Conservation (phyloP, 345 rosid species). For the Dovyalis caffra region DNA sequence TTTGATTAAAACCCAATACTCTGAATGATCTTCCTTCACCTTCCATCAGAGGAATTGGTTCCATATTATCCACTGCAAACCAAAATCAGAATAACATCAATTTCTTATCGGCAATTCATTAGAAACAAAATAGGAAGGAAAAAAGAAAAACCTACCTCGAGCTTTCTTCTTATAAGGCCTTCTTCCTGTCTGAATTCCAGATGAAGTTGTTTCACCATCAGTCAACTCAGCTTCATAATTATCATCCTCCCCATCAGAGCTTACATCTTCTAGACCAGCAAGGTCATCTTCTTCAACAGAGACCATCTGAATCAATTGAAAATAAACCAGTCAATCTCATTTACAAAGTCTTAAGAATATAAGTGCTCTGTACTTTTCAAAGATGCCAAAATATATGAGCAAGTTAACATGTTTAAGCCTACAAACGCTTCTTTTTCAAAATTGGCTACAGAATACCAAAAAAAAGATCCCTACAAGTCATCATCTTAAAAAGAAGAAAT, state of each 20-base stretch:
- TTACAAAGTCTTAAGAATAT: neutral
- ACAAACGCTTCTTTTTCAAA: neutral
- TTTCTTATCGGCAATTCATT: neutral
- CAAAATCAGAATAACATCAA: slow-evolving; percentile 11
- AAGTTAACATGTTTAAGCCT: slow-evolving; percentile 4
- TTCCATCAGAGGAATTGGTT: slow-evolving; percentile 94
- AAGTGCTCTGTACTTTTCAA: neutral
- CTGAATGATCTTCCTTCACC: slow-evolving; percentile 96
- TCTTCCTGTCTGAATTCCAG: slow-evolving; percentile 71
- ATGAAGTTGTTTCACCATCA: slow-evolving; percentile 69
- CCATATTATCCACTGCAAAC: slow-evolving; percentile 57
- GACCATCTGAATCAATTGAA: slow-evolving; percentile 58
- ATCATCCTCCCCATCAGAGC: slow-evolving; percentile 96
- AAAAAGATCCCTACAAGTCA: too few relatives aligned
- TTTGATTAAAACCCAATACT: slow-evolving; percentile 91
- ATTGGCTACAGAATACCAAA: neutral
- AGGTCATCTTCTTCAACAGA: slow-evolving; percentile 98
- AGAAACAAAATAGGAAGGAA: slow-evolving; percentile 4
- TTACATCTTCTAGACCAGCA: slow-evolving; percentile 97
- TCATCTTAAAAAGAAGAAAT: too few relatives aligned
- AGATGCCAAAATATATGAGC: neutral
- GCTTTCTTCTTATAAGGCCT: slow-evolving; percentile 71
- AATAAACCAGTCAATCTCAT: neutral
- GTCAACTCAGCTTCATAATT: slow-evolving; percentile 92
- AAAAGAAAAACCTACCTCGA: slow-evolving; percentile 52